phyloP scores from a whole-genome alignment of 2,329 filamentous ascomycete species.

The Aspergillus sp. region DNA sequence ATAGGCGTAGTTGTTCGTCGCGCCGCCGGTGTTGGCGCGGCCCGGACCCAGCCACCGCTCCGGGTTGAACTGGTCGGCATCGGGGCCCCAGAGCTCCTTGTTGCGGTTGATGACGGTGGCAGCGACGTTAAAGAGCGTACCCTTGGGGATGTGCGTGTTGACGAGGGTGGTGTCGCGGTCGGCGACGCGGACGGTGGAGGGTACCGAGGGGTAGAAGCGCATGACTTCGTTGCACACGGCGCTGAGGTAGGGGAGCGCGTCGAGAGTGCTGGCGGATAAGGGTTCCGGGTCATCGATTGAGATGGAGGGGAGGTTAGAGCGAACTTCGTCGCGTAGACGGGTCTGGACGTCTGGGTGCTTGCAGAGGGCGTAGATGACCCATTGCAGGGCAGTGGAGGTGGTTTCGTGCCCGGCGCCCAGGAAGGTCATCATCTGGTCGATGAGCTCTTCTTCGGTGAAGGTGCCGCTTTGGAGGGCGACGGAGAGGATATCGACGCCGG shows the following conservation, averaged over 20 bases:
- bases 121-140: constrained; percentile 66
- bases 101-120: constrained; percentile 70
- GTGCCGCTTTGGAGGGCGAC: constrained; percentile 74
- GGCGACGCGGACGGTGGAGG: constrained; percentile 67
- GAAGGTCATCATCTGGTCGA: constrained; percentile 89
- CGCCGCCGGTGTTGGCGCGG: constrained; percentile 64
- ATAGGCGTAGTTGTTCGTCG: constrained; percentile 72
- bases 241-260: constrained; percentile 74
- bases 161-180: constrained; percentile 65
- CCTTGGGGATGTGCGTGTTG: constrained; percentile 65
- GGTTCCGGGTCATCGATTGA: constrained; percentile 62
- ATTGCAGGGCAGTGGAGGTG: constrained; percentile 72
- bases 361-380: constrained; percentile 70
- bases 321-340: constrained; percentile 68
- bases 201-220: constrained; percentile 70
- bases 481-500: constrained; percentile 72
- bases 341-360: constrained; percentile 64
- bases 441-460: constrained; percentile 76
- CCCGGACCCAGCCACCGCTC: constrained; percentile 66
- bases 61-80: constrained; percentile 74
- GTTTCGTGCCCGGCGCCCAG: constrained; percentile 81
- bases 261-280: constrained; percentile 58
- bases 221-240: constrained; percentile 77
- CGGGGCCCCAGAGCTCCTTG: constrained; percentile 69
- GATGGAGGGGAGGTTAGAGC: constrained; percentile 56